A percentile compares a stretch with the other conserved stretches of the same genome.
Conservation (phyloP, 164 flowering plant genomes). For the Vitis rotundifolia region DNA sequence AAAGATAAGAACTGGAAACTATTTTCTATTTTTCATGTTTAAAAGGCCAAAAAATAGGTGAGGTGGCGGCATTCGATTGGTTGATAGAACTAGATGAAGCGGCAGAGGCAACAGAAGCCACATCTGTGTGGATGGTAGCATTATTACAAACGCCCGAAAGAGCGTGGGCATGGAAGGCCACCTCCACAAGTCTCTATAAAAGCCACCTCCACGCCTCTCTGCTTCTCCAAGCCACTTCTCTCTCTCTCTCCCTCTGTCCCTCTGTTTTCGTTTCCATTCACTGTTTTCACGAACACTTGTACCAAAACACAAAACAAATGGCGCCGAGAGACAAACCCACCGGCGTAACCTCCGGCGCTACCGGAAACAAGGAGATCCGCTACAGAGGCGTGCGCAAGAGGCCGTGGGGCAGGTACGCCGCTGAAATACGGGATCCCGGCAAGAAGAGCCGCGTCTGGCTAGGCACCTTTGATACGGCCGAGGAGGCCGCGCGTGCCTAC, state of each 20-base stretch:
- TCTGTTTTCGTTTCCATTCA: no score
- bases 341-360: slow-evolving; percentile 8
- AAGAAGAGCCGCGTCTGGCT: slow-evolving; percentile 80
- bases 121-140: no score
- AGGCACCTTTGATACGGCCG: slow-evolving; percentile 75
- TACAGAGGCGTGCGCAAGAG: slow-evolving; percentile 76
- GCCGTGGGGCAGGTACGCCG: slow-evolving; percentile 86
- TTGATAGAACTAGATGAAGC: not conserved
- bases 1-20: no score
- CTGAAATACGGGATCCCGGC: slow-evolving; percentile 78
- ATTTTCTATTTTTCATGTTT: no score
- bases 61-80: not conserved
- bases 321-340: slow-evolving; percentile 39
- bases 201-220: not conserved
- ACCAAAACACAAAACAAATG: slow-evolving; percentile 23
- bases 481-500: slow-evolving; percentile 73
- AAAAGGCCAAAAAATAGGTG: no score
- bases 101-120: slow-evolving; percentile 4
- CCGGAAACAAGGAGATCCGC: slow-evolving; percentile 40
- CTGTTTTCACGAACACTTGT: not conserved
- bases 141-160: slow-evolving; percentile 7
- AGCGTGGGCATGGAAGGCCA: slow-evolving; percentile 3
- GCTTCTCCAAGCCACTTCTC: not conserved
- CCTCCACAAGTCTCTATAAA: slow-evolving; percentile 3
- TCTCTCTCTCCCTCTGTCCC: not conserved